phyloP scores from a whole-genome alignment of 2,329 filamentous ascomycete species.

The Westerdykella sp. region DNA sequence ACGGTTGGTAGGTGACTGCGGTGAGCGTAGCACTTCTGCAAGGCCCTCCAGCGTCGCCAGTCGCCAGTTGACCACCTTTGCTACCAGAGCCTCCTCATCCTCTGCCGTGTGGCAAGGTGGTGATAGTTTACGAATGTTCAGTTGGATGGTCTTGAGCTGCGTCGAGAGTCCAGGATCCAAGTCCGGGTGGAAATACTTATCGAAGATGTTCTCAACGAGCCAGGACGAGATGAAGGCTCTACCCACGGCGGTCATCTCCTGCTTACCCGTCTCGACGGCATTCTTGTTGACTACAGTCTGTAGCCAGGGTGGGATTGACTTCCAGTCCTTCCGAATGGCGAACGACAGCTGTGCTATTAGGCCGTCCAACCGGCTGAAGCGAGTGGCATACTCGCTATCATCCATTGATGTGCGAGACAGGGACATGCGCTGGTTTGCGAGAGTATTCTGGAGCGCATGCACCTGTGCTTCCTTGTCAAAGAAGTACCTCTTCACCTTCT shows the following conservation, averaged over 20 bases:
- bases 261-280: slow-evolving; percentile 78
- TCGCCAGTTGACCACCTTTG: slow-evolving; percentile 87
- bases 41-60: slow-evolving; percentile 92
- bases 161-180: slow-evolving; percentile 70
- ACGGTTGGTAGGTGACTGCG: slow-evolving; percentile 61
- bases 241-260: slow-evolving; percentile 96
- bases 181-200: slow-evolving; percentile 86
- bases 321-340: slow-evolving; percentile 94
- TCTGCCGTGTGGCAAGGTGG: slow-evolving; percentile 70
- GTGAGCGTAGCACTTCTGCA: slow-evolving; percentile 59
- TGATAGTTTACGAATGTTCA: slow-evolving; percentile 74
- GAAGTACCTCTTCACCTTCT: slow-evolving; percentile 95
- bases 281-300: slow-evolving; percentile 74
- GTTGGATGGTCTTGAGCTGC: slow-evolving; percentile 78
- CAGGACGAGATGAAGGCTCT: slow-evolving; percentile 83
- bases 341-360: slow-evolving; percentile 93
- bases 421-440: slow-evolving; percentile 91
- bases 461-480: slow-evolving; percentile 89
- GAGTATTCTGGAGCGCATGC: slow-evolving; percentile 92
- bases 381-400: slow-evolving; percentile 84
- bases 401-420: slow-evolving; percentile 91
- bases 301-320: slow-evolving; percentile 72
- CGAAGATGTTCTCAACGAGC: slow-evolving; percentile 86
- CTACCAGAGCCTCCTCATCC: slow-evolving; percentile 79
- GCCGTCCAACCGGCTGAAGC: slow-evolving; percentile 86